Conservation (phyloP, 1,284 basidiomycete species). For the Boletus smithii region DNA sequence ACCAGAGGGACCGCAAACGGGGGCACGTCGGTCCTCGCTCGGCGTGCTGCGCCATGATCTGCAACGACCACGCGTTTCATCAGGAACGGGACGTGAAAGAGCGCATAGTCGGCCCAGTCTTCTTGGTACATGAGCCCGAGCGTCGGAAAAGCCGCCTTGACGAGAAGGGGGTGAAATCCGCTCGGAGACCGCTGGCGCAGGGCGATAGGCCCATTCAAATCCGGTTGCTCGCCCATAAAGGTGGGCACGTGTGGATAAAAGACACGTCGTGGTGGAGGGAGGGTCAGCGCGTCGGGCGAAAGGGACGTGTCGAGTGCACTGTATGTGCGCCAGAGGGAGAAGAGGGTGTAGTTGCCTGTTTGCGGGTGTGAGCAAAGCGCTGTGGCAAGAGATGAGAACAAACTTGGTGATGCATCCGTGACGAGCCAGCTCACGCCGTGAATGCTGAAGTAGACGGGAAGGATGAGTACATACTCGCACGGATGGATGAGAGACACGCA, state of each 20-base stretch:
- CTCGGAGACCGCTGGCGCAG: constrained; percentile 46
- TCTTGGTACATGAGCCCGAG: constrained; percentile 63
- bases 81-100: constrained; percentile 65
- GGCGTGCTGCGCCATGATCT: constrained; percentile 66
- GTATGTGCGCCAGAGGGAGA: constrained; percentile 79
- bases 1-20: constrained; percentile 58
- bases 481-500: constrained; percentile 33
- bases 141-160: constrained; percentile 70
- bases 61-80: constrained; percentile 74
- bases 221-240: constrained; percentile 52
- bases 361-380: constrained; percentile 1
- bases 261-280: constrained; percentile 68
- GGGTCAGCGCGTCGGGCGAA: constrained; percentile 46
- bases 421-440: constrained; percentile 57
- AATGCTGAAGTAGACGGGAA: constrained; percentile 37
- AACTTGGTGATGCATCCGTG: constrained; percentile 46
- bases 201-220: constrained; percentile 44
- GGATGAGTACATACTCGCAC: not conserved
- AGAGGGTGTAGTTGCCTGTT: constrained; percentile 67
- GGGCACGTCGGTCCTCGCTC: constrained; percentile 34
- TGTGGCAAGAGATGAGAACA: constrained; percentile 21
- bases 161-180: constrained; percentile 62
- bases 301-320: constrained; percentile 61
- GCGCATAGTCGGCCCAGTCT: constrained; percentile 74
- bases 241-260: constrained; percentile 66